Base-by-base conservation (phyloP, 805 yeast species). In the Torulaspora maleeae region DNA sequence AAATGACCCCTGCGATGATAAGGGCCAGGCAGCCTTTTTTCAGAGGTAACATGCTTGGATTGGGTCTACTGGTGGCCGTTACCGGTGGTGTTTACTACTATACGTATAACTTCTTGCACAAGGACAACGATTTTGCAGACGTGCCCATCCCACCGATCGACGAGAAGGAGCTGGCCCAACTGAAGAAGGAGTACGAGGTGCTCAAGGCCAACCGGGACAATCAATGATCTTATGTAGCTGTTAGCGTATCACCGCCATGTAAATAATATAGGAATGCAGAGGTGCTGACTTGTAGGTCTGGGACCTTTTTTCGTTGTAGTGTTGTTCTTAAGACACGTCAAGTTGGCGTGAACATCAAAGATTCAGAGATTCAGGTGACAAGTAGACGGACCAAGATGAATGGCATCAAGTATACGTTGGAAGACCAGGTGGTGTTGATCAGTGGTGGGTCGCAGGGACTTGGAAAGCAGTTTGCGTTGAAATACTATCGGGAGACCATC, bases 371-470 rank as follows among this genome's bases (percentile, higher is more conserved):
- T 35, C 27, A 20, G 20, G 38, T 3, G 20, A 32, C 13, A 32
- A 32, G 17, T 5, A n/a, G 19, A n/a, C 12, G 9, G 17, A 8
- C 12, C 6, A 13, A 7, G 27, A 28, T 35, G 44, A 17, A 27
- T 17, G 16, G 36, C 12, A 56, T 59, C 59, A 43, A 47, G 35
- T 61, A 46, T 44, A 40, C 36, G 3, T 69, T 77, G 9, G 69
- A 73, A 41, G 75, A 76, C 22, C 77, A 75, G 59, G 61, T 77
- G 1, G 89, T 83, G 2, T 74, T 91, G 13, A 74, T 91, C n/a
- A 78, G 95, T 0, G 99, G 99, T 3, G 98, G 88, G 0, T 88
- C 96, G 0, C 99, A 91, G 59, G 99, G 99, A 0, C 70, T 91
- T 1, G 99, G 99, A 0, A 80, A 80, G 3, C 86, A 83, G 30